These are phyloP conservation scores for Phytophthora fragariae DNA, from an alignment of 352 stramenopile genomes.

Conservation along the genomic window DNA sequence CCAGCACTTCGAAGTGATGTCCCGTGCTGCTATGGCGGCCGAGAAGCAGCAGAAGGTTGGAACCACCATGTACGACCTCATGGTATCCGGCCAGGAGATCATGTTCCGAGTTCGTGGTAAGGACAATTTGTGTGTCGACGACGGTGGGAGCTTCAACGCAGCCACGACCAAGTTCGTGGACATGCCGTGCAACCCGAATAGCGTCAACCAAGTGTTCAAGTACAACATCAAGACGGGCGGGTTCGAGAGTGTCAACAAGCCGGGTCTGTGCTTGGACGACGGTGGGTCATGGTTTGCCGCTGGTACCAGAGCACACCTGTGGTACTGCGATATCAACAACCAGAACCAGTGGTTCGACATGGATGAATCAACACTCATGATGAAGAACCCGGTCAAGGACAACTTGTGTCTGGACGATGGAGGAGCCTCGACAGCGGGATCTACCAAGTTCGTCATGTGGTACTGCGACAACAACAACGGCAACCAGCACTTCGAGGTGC, in stretches of 20 bases:
- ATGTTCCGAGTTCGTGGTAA: conserved; percentile 36
- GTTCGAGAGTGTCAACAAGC: conserved; percentile 22
- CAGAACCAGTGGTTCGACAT: conserved; percentile 35
- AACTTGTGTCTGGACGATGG: neutral
- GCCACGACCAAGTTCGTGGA: conserved; percentile 33
- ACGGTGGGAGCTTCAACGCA: conserved; percentile 33
- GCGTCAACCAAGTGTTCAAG: conserved; percentile 38
- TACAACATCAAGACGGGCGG: conserved; percentile 30
- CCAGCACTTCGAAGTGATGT: conserved; percentile 28
- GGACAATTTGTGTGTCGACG: conserved; percentile 44
- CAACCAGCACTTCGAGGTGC: neutral
- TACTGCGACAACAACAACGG: neutral
- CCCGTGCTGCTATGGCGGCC: conserved; percentile 20
- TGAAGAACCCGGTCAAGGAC: neutral
- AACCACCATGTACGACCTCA: conserved; percentile 28
- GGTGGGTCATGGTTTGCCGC: conserved; percentile 16
- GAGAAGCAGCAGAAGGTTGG: conserved; percentile 24
- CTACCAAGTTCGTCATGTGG: neutral
- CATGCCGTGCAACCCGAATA: conserved; percentile 37
- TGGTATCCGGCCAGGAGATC: conserved; percentile 32
- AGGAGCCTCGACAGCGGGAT: neutral
- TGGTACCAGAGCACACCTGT: conserved; percentile 11
- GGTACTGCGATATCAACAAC: conserved; percentile 24
- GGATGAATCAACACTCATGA: conserved; percentile 14
- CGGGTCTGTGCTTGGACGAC: conserved; percentile 21